Percentiles rank a stretch among this genome's conserved stretches.
These are phyloP conservation scores for Fusarium veterinarium DNA, from an alignment of 2,329 filamentous ascomycete genomes.

Conservation along the genomic window DNA sequence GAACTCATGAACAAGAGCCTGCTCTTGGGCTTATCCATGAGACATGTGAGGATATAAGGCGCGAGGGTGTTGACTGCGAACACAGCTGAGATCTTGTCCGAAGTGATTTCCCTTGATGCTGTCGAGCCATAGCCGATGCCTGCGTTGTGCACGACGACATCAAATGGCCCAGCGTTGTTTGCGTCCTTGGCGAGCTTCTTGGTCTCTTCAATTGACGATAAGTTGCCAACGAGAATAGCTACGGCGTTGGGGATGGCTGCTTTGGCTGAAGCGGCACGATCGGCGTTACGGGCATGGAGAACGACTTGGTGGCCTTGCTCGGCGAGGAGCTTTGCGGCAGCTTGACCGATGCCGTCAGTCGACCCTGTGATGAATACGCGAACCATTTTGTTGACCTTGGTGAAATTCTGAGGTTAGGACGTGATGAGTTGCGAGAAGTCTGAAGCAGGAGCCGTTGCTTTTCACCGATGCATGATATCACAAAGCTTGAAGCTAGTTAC, in stretches of 20 bases:
- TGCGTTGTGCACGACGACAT: constrained; percentile 36
- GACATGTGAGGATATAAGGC: constrained; percentile 30
- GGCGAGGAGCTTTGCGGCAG: constrained; percentile 24
- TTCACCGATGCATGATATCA: constrained; percentile 12
- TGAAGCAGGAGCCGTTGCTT: background rate
- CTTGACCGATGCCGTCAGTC: constrained; percentile 36
- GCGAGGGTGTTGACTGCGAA: constrained; percentile 37
- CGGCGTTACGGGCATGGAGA: constrained; percentile 34
- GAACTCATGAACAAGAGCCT: constrained; percentile 35
- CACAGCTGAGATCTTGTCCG: constrained; percentile 29
- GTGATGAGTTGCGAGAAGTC: background rate
- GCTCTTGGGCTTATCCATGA: constrained; percentile 27
- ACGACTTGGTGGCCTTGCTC: constrained; percentile 37
- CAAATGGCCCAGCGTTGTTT: constrained; percentile 27
- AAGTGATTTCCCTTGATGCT: constrained; percentile 9
- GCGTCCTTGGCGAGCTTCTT: constrained; percentile 33
- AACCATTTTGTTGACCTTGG: constrained; percentile 2
- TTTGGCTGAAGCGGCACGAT: constrained; percentile 29
- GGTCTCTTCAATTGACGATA: constrained; percentile 31
- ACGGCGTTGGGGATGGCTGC: constrained; percentile 25
- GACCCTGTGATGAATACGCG: constrained; percentile 41
- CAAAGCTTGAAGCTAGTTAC: background rate
- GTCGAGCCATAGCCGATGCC: constrained; percentile 36
- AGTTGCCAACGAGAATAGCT: constrained; percentile 18
- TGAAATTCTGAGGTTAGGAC: fast-evolving